Evolutionary conservation across 2,329 filamentous ascomycete species (phyloP).

Genomic region (Alternaria ventricosa): DNA sequence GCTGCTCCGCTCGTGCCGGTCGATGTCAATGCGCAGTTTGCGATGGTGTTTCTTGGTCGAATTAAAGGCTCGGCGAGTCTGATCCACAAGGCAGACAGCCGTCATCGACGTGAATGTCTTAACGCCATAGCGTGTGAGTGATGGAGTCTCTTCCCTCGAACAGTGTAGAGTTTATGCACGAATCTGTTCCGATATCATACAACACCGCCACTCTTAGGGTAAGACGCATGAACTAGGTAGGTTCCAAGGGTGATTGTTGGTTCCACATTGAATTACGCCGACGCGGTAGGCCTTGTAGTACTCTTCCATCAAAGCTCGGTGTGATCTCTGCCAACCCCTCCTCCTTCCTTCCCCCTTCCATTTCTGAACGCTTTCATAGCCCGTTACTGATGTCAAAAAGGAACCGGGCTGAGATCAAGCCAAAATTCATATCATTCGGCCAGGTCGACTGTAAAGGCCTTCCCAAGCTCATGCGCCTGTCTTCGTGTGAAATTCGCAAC

Average conservation of each 20-base stretch:
- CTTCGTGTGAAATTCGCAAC: constrained; percentile 2
- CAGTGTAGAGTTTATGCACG: constrained; percentile 1
- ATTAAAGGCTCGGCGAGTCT: constrained; percentile 3
- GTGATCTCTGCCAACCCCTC: not conserved
- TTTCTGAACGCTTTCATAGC: not conserved
- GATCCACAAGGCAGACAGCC: constrained; percentile 1
- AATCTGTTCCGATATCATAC: constrained; percentile 1
- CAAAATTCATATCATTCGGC: constrained; percentile 1
- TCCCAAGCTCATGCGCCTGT: constrained; percentile 1
- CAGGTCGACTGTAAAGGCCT: not conserved
- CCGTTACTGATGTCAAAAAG: not conserved
- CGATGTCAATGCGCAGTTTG: not conserved
- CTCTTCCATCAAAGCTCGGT: not conserved
- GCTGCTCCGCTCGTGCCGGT: not conserved
- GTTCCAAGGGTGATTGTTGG: not conserved
- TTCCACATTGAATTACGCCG: not conserved
- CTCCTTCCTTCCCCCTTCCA: not conserved
- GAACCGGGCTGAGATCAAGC: not conserved
- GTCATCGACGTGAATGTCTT: not conserved
- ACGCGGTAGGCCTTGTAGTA: not conserved
- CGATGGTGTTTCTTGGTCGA: not conserved
- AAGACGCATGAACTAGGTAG: not conserved
- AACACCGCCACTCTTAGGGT: not conserved
- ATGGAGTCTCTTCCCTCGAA: not conserved
- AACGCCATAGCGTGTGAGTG: constrained; percentile 2